A percentile compares a stretch with the other conserved stretches of the same genome.
Conservation (phyloP, 139 green algal species). For the Chlamydomonas incerta region DNA sequence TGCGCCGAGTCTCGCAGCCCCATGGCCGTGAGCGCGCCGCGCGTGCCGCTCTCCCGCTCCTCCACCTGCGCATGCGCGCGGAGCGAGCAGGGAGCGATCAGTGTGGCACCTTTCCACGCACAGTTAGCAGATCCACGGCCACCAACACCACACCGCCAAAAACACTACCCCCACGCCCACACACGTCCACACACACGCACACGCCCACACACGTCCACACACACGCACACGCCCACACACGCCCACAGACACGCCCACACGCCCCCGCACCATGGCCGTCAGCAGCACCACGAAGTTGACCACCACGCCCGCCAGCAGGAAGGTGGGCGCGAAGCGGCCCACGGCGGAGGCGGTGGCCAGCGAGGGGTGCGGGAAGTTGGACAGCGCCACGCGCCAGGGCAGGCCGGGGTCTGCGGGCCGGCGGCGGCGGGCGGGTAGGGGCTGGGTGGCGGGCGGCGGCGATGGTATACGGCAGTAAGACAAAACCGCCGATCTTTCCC, state of each 20-base stretch:
- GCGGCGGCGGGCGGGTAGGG: too few species aligned
- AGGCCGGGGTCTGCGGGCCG: slow-evolving; percentile 38
- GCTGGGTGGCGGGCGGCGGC: too few species aligned
- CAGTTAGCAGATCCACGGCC: too few species aligned
- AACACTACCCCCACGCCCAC: too few species aligned
- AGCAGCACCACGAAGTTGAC: slow-evolving; percentile 61
- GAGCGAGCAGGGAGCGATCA: neutral
- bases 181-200: too few species aligned
- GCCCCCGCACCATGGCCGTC: slow-evolving; percentile 28
- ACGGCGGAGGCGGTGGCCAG: slow-evolving; percentile 23
- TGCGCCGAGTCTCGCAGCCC: slow-evolving; percentile 46
- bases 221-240: too few species aligned
- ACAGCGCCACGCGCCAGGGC: slow-evolving; percentile 31
- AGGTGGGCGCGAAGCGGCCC: slow-evolving; percentile 51
- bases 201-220: too few species aligned
- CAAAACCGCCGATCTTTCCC: too few species aligned
- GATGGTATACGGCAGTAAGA: too few species aligned
- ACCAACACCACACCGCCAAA: neutral
- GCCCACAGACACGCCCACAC: too few species aligned
- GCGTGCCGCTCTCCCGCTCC: slow-evolving; percentile 45
- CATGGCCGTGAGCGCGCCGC: slow-evolving; percentile 44
- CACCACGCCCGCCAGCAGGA: slow-evolving; percentile 52
- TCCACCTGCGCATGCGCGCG: slow-evolving; percentile 3
- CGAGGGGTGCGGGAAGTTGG: slow-evolving; percentile 57
- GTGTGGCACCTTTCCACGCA: too few species aligned